These are phyloP conservation scores for Pseudognaphalium luteoalbum DNA, from an alignment of 129 eudicot species.

Conservation along the genomic window DNA sequence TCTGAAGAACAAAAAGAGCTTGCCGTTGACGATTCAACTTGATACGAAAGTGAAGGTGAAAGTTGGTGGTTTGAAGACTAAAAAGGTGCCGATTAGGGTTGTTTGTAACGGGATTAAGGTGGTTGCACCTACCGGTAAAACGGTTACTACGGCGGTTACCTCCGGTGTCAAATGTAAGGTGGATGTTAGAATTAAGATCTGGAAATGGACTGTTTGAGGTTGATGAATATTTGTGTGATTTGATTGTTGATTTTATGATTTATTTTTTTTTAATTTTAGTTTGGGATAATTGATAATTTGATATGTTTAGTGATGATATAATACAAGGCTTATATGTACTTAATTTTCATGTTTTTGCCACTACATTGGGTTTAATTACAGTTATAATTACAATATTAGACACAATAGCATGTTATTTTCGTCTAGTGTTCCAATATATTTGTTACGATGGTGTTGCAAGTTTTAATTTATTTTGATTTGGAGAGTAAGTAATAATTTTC, in stretches of 20 bases:
- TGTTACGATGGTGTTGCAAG: neutral
- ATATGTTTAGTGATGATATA: neutral
- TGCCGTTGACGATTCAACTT: conserved; percentile 48
- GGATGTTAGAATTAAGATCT: conserved; percentile 63
- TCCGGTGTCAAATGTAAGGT: conserved; percentile 63
- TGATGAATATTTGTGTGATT: conserved; percentile 13
- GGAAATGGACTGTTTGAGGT: conserved; percentile 54
- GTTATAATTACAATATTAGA: neutral
- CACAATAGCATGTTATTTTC: neutral
- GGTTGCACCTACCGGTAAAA: conserved; percentile 45
- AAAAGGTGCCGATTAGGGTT: conserved; percentile 58
- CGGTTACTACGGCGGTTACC: conserved; percentile 42
- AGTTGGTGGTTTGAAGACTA: conserved; percentile 54
- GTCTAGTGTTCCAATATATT: neutral
- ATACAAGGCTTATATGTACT: neutral
- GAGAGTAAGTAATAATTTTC: too few species aligned
- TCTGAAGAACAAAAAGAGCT: conserved; percentile 47
- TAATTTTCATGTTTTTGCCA: neutral
- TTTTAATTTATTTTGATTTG: too few species aligned
- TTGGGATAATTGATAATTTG: neutral
- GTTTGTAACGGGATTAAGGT: conserved; percentile 52
- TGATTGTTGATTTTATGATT: neutral
- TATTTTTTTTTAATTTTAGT: neutral
- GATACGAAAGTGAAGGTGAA: conserved; percentile 68
- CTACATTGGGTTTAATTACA: neutral